Conservation (phyloP, 2,329 filamentous ascomycete species). For the Colletotrichum spaethianum region DNA sequence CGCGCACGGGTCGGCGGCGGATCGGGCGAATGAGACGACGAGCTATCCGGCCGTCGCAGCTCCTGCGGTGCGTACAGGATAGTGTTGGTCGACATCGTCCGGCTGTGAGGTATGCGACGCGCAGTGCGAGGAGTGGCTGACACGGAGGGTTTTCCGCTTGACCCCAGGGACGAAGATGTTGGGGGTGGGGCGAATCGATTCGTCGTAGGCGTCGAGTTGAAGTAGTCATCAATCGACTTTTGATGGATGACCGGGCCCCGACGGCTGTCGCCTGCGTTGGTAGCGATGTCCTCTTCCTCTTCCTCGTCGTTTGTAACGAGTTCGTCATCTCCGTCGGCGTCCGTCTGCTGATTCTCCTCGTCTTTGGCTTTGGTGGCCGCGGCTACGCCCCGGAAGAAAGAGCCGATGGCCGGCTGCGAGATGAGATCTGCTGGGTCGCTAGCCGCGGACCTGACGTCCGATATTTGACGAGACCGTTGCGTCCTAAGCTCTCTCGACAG, state of each 20-base stretch:
- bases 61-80: slow-evolving; percentile 84
- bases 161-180: slow-evolving; percentile 51
- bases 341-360: slow-evolving; percentile 74
- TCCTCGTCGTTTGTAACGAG: slow-evolving; percentile 86
- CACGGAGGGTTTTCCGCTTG: slow-evolving; percentile 42
- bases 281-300: slow-evolving; percentile 67
- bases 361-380: slow-evolving; percentile 45
- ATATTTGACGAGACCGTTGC: slow-evolving; percentile 64
- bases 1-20: slow-evolving; percentile 48
- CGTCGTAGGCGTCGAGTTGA: slow-evolving; percentile 63
- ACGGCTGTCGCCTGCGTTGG: slow-evolving; percentile 56
- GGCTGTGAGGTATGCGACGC: slow-evolving; percentile 69
- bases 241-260: slow-evolving; percentile 41
- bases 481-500: slow-evolving; percentile 62
- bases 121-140: slow-evolving; percentile 52
- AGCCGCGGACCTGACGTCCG: slow-evolving; percentile 71
- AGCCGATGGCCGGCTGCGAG: slow-evolving; percentile 51
- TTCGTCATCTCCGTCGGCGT: slow-evolving; percentile 92
- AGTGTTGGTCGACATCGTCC: slow-evolving; percentile 85
- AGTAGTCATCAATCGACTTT: slow-evolving; percentile 64
- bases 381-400: slow-evolving; percentile 38
- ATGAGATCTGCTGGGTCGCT: slow-evolving; percentile 76
- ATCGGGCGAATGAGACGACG: slow-evolving; percentile 60
- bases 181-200: slow-evolving; percentile 52
- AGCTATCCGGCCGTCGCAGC: slow-evolving; percentile 52